A percentile compares a stretch with the other conserved stretches of the same genome.
phyloP scores from a whole-genome alignment of 2,329 filamentous ascomycete species.

The Didymella keratinophila region DNA sequence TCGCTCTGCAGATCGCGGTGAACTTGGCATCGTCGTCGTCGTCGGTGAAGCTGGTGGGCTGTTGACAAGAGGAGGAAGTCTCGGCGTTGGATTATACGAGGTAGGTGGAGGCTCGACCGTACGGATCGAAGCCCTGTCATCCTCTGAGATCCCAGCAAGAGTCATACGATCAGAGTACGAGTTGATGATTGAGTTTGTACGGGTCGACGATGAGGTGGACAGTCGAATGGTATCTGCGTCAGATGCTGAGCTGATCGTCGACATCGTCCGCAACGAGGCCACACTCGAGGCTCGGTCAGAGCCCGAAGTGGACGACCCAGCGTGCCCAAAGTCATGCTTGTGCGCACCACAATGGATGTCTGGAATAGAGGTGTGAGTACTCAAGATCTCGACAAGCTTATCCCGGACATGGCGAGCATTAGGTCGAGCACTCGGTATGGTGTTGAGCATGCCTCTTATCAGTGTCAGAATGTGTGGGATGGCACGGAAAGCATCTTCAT shows the following conservation, averaged over 20 bases:
- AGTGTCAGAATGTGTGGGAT: constrained; percentile 53
- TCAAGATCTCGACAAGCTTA: constrained; percentile 44
- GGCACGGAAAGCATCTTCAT: constrained; percentile 50
- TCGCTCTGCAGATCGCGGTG: constrained; percentile 13
- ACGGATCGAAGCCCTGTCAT: constrained; percentile 39
- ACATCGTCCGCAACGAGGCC: constrained; percentile 39
- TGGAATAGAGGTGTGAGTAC: constrained; percentile 41
- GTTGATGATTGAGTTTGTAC: constrained; percentile 42
- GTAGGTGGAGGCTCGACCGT: constrained; percentile 34
- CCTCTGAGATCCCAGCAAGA: constrained; percentile 43
- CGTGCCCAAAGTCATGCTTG: constrained; percentile 39
- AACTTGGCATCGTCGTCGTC: constrained; percentile 21
- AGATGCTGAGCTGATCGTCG: constrained; percentile 39
- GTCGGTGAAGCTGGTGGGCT: constrained; percentile 28
- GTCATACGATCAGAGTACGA: constrained; percentile 43
- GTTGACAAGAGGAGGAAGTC: constrained; percentile 24
- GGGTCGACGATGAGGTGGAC: constrained; percentile 32
- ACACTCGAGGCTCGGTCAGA: constrained; percentile 42
- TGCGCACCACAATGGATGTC: constrained; percentile 48
- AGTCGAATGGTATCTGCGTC: constrained; percentile 45
- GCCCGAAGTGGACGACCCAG: constrained; percentile 34
- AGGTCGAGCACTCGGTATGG: constrained; percentile 52
- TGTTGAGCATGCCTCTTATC: constrained; percentile 54
- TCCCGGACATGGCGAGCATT: constrained; percentile 53
- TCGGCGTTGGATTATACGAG: constrained; percentile 27